phyloP scores from a whole-genome alignment of 495 filamentous ascomycete genomes.

The Podospora australis region DNA sequence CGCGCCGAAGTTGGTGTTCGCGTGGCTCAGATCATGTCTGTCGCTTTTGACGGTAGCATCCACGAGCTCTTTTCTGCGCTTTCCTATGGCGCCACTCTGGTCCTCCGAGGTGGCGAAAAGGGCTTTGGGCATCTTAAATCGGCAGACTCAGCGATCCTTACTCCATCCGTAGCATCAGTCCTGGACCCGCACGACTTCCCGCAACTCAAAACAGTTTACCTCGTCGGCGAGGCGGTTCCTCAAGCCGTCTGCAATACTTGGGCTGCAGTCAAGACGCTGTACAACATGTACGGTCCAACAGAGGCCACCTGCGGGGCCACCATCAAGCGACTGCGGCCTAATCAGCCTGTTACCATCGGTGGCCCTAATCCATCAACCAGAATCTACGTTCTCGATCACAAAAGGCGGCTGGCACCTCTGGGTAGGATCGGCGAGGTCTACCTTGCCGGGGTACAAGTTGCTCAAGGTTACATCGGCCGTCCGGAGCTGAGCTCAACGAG shows the following conservation, averaged over 20 bases:
- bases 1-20: constrained; percentile 20
- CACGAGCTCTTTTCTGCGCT: constrained; percentile 37
- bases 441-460: constrained; percentile 31
- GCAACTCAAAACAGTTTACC: constrained; percentile 20
- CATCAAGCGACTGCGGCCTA: constrained; percentile 10
- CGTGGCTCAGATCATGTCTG: constrained; percentile 29
- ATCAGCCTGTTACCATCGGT: constrained; percentile 27
- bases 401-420: constrained; percentile 10
- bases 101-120: constrained; percentile 15
- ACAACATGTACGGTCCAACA: constrained; percentile 36
- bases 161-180: constrained; percentile 23
- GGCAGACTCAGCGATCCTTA: constrained; percentile 23
- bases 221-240: constrained; percentile 28
- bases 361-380: constrained; percentile 21
- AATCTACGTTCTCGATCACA: constrained; percentile 27
- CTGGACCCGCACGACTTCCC: constrained; percentile 19
- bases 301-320: constrained; percentile 29
- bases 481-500: constrained; percentile 10
- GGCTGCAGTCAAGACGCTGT: constrained; percentile 14
- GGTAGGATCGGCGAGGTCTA: constrained; percentile 33
- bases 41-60: constrained; percentile 35
- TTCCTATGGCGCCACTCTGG: constrained; percentile 32
- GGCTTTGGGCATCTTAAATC: constrained; percentile 19
- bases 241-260: constrained; percentile 25
- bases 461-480: constrained; percentile 28